Evolutionary conservation across 352 stramenopile genomes (phyloP), one percentile per base, ranked within the genome.

Genomic region (Thalassiosira exigua): DNA sequence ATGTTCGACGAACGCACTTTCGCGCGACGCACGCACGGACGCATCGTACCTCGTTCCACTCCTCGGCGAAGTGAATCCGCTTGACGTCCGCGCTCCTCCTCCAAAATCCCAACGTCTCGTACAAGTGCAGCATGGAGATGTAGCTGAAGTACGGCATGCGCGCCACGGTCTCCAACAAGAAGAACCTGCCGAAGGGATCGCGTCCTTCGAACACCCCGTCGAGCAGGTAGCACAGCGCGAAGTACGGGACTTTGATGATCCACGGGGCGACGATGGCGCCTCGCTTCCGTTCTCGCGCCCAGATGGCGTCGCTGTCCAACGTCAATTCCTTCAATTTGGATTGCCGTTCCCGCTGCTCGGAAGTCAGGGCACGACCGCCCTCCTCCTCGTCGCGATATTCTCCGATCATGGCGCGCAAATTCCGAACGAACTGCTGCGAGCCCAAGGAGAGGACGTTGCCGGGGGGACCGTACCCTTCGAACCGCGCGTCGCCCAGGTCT

Each of bases 61-160:
- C 84, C 67, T 92, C 79, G 1, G 82, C 84, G 74, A 90, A 90
- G 73, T 91, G 87, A 36, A 92, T 86, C 1, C 74, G 56, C 60
- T 90, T 89, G 1, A 88, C 56, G 54, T 90, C 79, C 0, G 78
- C 57, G 30, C 46, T 75, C n/a, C 82, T 54, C 60, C 86, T 78
- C 84, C 84, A 91, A 19, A 83, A 92, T 11, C 86, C 86, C 1
- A 89, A 53, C 22, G 72, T 82, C 57, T 88, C 81, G 48, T 91
- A 88, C 4, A 91, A 30, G 44, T 87, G 82, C 5, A 89, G 69
- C 78, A 87, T 89, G 21, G 77, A 80, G 51, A 91, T 84, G 21
- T 91, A 87, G 36, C 56, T 72, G 48, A 88, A 91, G 50, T 89
- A 89, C 0, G 82, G 81, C 68, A 88, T 86, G 32, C 81, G 39